Base-by-base conservation (phyloP, 2,329 filamentous ascomycete species). In the Tolypocladium album region DNA sequence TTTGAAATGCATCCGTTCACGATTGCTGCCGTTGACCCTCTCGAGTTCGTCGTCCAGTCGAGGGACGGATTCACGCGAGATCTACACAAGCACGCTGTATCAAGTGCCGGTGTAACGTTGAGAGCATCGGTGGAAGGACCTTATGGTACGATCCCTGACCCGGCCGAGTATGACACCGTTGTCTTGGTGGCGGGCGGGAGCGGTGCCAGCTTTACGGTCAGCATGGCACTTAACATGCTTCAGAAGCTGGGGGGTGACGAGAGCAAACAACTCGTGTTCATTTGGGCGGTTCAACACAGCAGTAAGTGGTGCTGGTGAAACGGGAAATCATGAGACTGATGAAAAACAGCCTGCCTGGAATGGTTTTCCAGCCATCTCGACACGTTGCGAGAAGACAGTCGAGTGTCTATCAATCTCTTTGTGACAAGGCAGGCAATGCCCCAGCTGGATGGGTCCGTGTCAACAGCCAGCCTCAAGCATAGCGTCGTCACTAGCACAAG, bases 1-100 rank as follows among this genome's bases (percentile, higher is more conserved):
- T 72, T 81, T 22, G 82, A 88, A 69, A 84, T 80, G 2, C 86
- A 88, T 62, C 85, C 85, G 0, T 88, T 88, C 64, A 87, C 84
- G 2, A 82, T 87, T 56, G 80, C 81, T 27, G 71, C 76, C 27
- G 76, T 75, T 20, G 70, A 78, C 39, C 79, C 82, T 0, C 66
- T 83, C 38, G 82, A 87, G 71, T 82, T 87, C 57, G 77, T 87
- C 27, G 77, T 87, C 58, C 77, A 79, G 56, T 78, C 83, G 0
- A 77, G 83, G 62, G 78, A 83, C 64, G 84, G 83, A 7, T 87
- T 87, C 67, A 87, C 84, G 0, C 73, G 74, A 13, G 78, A 80
- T 58, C 71, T 87, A 17, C 79, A 85, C 69, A 70, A 74, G 27
- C 78, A 79, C 63, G 83, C 83, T 0, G 55, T 72, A 11, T 70